Percentiles rank a stretch among this genome's conserved stretches.
These are phyloP conservation scores for Microcera coccophila DNA, from an alignment of 2,329 filamentous ascomycete species.

Conservation along the genomic window DNA sequence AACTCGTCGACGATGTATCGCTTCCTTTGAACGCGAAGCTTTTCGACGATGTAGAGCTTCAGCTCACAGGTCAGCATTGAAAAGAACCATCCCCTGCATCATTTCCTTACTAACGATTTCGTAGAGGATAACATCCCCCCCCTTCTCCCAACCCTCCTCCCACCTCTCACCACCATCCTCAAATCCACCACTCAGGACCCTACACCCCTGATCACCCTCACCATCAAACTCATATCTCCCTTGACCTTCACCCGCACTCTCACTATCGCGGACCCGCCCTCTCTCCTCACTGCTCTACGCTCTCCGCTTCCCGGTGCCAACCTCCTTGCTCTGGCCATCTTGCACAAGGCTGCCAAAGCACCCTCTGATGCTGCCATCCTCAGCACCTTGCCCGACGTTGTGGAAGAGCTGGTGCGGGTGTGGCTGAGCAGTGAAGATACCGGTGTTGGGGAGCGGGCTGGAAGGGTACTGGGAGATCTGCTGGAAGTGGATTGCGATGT, in stretches of 20 bases:
- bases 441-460: conserved; percentile 53
- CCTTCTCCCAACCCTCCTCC: conserved; percentile 51
- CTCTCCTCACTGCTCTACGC: conserved; percentile 49
- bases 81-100: background rate
- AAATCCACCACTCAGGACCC: conserved; percentile 50
- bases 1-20: conserved; percentile 43
- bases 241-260: conserved; percentile 50
- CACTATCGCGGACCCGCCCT: conserved; percentile 47
- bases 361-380: conserved; percentile 49
- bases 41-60: conserved; percentile 57
- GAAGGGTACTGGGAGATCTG: conserved; percentile 48
- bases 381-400: conserved; percentile 45
- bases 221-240: conserved; percentile 53
- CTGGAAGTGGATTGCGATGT: conserved; percentile 53
- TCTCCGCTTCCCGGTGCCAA: conserved; percentile 55
- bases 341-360: conserved; percentile 51
- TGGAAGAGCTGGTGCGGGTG: conserved; percentile 45
- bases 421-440: conserved; percentile 54
- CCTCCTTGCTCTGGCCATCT: conserved; percentile 53
- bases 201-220: conserved; percentile 47
- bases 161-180: conserved; percentile 51
- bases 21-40: conserved; percentile 45
- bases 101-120: conserved; percentile 1
- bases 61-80: conserved; percentile 47
- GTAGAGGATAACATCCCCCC: conserved; percentile 51